Evolutionary conservation across 805 yeast species (phyloP), one percentile per base, ranked within the genome.

Genomic region (Candida bentonensis): DNA sequence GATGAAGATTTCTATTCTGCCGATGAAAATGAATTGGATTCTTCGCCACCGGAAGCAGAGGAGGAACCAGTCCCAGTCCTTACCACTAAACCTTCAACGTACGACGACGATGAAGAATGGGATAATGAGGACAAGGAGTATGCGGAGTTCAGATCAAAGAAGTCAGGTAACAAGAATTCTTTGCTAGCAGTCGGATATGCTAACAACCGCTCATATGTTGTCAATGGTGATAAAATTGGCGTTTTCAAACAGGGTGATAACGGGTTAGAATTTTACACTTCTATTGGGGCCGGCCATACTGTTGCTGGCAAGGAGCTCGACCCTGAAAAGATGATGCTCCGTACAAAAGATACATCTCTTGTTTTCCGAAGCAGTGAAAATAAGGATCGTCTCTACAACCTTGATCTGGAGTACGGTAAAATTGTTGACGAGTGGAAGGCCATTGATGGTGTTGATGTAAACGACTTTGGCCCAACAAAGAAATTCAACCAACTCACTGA

Each of bases 361-460:
- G 67, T 87, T 23, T 56, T 87, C 52, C 84, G 80, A 53, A 78
- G 75, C 54, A 64, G 68, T 2, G 55, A 60, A 3, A 62, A 69
- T 34, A 54, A 55, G 21, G 63, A 68, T 39, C 69, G 66, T 23
- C 58, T 87, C 41, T 83, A 71, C 63, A 73, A 76, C 51, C 73
- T 86, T 86, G 96, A 87, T 63, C 61, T 87, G 42, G 82, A 74
- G 55, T 70, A 76, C 46, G 96, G 95, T 13, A 68, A 78, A 55
- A 71, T 87, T 44, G 81, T 87, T n/a, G 95, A 87, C 57, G 92
- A 84, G 56, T 87, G 94, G 92, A 64, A 70, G 27, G 68, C 82
- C 20, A 54, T 58, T 21, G 68, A 67, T 22, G 71, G 72, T 43
- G 63, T 62, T 22, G 49, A 69, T 4, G 67, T 76, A 17, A 66